Base-by-base conservation (phyloP, 352 stramenopile species). In the Pythium plurisporium region DNA sequence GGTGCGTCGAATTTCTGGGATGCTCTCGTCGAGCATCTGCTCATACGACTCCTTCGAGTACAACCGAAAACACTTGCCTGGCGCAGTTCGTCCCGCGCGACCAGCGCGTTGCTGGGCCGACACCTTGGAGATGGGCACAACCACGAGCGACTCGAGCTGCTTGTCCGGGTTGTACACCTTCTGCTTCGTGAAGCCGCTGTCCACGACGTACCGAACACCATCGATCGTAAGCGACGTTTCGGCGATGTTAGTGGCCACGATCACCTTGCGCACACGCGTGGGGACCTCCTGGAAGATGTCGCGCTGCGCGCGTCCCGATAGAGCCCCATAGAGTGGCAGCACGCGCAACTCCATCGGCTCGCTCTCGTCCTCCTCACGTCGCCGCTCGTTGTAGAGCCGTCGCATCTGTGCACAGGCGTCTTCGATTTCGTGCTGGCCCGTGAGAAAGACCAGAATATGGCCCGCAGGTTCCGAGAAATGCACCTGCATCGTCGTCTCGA, bases 221-320 rank as follows among this genome's bases (percentile, higher is more conserved):
- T 97, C 93, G 55, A 99, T 99, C n/a, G 97, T 99, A 41, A 99
- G 87, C n/a, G 92, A 98, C 8, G 95, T 98, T 76, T 98, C 91
- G 7, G 93, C 92, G 55, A 98, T 97, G 62, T 97, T 98, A 11
- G 93, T 98, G 29, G 87, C 82, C 12, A 94, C 79, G 48, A 94
- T 82, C 22, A 92, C 71, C 54, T 92, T 98, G 38, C 95, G 83
- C 2, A 83, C 77, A 34, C 87, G 70, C 5, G 72, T 66, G 1
- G 94, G 89, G 17, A 97, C 91, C 5, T 70, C 37, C 31, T 88
- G 74, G 66, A 99, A 99, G 48, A 99, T 98, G 55, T 86, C 81
- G 36, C 86, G 87, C 77, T 99, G 96, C 55, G 85, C 71, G 5
- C 69, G 67, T 2, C 91, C 95, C n/a, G 96, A 85, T 27, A 99